phyloP scores from a whole-genome alignment of 768 basidiomycete genomes.

The Podaxis mareebaensis region DNA sequence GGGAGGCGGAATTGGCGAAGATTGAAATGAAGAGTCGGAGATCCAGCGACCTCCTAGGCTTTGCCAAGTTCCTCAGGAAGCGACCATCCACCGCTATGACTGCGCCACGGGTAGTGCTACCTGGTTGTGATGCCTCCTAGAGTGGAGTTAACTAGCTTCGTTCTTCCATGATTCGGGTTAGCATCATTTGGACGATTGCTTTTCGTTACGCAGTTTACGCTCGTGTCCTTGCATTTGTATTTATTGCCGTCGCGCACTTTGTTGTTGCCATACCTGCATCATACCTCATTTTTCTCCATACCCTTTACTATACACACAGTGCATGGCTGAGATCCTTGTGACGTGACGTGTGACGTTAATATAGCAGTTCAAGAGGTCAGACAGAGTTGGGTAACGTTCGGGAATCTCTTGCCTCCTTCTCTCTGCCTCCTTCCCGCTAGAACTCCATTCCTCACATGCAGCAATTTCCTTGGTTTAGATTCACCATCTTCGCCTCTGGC shows the following conservation, averaged over 20 bases:
- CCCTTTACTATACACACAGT: not conserved
- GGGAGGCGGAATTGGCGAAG: conserved; percentile 76
- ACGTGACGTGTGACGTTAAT: conserved; percentile 6
- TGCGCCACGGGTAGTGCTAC: conserved; percentile 20
- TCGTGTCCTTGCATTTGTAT: conserved; percentile 10
- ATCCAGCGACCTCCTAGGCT: conserved; percentile 49
- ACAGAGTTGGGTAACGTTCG: not conserved
- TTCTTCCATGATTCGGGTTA: conserved; percentile 10
- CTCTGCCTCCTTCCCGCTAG: not conserved
- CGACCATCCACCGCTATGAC: conserved; percentile 25
- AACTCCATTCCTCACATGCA: conserved; percentile 32
- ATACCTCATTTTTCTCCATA: conserved; percentile 7
- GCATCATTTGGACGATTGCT: conserved; percentile 9
- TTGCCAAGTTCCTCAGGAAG: conserved; percentile 39
- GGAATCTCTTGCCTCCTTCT: not conserved
- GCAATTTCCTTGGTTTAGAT: conserved; percentile 59
- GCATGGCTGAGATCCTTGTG: not conserved
- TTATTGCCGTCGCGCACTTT: conserved; percentile 5
- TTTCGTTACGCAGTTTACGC: conserved; percentile 7
- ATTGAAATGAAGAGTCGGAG: conserved; percentile 65
- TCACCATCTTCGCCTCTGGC: conserved; percentile 45
- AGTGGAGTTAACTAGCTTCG: conserved; percentile 4
- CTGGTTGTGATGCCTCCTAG: conserved; percentile 18
- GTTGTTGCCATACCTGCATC: conserved; percentile 11
- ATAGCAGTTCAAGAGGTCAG: not conserved